A percentile compares a stretch with the other conserved stretches of the same genome.
Evolutionary conservation across 78 protist genomes (phyloP).

Genomic region (Cavenderia fasciculata): DNA sequence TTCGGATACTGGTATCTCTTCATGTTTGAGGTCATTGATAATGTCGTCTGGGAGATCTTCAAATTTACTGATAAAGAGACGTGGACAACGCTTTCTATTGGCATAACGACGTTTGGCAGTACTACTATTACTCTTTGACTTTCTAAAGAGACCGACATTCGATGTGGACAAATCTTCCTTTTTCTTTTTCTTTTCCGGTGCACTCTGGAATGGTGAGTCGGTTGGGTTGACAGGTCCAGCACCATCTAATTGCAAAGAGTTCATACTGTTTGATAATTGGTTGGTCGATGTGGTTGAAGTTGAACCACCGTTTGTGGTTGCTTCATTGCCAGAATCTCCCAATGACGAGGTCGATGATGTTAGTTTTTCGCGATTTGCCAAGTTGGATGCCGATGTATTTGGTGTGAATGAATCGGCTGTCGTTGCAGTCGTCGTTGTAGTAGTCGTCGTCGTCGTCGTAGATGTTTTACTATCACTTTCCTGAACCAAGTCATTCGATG

Average conservation of each 20-base stretch:
- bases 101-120: constrained; percentile 50
- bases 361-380: not conserved
- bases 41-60: constrained; percentile 43
- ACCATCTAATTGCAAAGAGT: too few species aligned
- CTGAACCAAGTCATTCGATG: too few species aligned
- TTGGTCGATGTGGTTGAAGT: not conserved
- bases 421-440: not conserved
- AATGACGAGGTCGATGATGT: not conserved
- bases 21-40: constrained; percentile 16
- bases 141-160: constrained; percentile 3
- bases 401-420: not conserved
- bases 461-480: not conserved
- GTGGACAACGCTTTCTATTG: constrained; percentile 48
- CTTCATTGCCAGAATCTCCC: too few species aligned
- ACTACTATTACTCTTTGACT: not conserved
- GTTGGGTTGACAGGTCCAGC: too few species aligned
- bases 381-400: too few species aligned
- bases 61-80: not conserved
- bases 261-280: not conserved
- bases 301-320: not conserved
- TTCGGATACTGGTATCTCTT: constrained; percentile 25
- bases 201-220: not conserved
- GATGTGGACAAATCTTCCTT: not conserved
- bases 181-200: constrained; percentile 7
- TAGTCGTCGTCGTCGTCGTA: constrained; percentile 4